Evolutionary conservation across 371 early-diverging fungal genomes (phyloP).

Genomic region (Mortierella sp.): DNA sequence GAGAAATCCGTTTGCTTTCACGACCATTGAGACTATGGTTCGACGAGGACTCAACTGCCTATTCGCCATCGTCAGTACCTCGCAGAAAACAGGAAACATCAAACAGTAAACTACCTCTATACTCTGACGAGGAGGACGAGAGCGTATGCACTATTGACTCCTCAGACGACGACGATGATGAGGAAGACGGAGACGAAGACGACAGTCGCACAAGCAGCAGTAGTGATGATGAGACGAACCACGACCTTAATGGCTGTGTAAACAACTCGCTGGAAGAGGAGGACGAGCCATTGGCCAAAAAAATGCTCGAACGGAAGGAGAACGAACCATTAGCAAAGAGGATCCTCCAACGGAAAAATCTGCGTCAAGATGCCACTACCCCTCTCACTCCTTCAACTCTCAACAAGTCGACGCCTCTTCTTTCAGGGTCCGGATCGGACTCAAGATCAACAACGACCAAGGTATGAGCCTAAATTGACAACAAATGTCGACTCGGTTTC

Average conservation of each 20-base stretch:
- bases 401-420: background rate
- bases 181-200: background rate
- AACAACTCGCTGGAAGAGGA: background rate
- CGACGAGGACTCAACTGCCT: background rate
- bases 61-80: background rate
- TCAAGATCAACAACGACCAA: background rate
- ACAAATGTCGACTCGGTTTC: background rate
- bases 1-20: constrained; percentile 3
- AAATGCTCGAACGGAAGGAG: background rate
- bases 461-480: background rate
- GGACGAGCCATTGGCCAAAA: background rate
- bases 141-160: constrained; percentile 8
- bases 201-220: background rate
- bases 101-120: background rate
- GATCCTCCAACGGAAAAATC: background rate
- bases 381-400: background rate
- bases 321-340: background rate
- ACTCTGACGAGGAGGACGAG: background rate
- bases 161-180: constrained; percentile 7
- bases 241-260: background rate
- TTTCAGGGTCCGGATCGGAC: background rate
- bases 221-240: background rate
- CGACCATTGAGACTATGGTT: constrained; percentile 9
- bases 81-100: background rate
- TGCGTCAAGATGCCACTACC: background rate